Conservation (phyloP, 2,329 filamentous ascomycete genomes). For the Didymella pinodella region DNA sequence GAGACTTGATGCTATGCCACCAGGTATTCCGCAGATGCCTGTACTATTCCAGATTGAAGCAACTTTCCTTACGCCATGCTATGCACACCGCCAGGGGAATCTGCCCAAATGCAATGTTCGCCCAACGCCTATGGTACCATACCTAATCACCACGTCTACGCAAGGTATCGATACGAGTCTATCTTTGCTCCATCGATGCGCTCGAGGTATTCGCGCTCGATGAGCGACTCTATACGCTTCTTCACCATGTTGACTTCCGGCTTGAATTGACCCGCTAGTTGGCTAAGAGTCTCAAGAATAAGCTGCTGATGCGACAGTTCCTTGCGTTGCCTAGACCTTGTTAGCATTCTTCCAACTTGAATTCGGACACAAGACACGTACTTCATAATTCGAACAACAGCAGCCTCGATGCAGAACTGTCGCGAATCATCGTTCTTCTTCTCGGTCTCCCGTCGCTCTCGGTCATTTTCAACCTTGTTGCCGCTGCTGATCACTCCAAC, state of each 20-base stretch:
- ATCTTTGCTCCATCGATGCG: conserved; percentile 70
- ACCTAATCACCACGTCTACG: conserved; percentile 53
- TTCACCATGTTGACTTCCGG: conserved; percentile 81
- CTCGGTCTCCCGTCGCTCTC: conserved; percentile 73
- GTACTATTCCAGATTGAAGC: conserved; percentile 3
- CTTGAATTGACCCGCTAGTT: conserved; percentile 73
- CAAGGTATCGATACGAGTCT: conserved; percentile 75
- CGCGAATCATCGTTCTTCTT: conserved; percentile 77
- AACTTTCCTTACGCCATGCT: conserved; percentile 18
- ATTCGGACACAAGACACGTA: conserved; percentile 56
- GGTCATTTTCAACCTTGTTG: conserved; percentile 82
- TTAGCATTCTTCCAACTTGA: conserved; percentile 24
- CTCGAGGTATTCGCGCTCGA: conserved; percentile 79
- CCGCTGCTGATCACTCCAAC: conserved; percentile 81
- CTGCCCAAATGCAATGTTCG: conserved; percentile 22
- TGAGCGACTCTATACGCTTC: conserved; percentile 79
- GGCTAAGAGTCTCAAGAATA: conserved; percentile 74
- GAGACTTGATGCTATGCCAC: conserved; percentile 8
- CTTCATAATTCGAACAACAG: conserved; percentile 86
- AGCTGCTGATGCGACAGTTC: conserved; percentile 73
- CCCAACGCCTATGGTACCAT: conserved; percentile 19
- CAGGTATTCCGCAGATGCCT: conserved; percentile 5
- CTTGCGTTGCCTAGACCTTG: conserved; percentile 70
- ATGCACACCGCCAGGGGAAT: conserved; percentile 16
- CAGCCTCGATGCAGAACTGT: conserved; percentile 75